Base-by-base conservation (phyloP, 768 basidiomycete species). In the Lactarius deliciosus region DNA sequence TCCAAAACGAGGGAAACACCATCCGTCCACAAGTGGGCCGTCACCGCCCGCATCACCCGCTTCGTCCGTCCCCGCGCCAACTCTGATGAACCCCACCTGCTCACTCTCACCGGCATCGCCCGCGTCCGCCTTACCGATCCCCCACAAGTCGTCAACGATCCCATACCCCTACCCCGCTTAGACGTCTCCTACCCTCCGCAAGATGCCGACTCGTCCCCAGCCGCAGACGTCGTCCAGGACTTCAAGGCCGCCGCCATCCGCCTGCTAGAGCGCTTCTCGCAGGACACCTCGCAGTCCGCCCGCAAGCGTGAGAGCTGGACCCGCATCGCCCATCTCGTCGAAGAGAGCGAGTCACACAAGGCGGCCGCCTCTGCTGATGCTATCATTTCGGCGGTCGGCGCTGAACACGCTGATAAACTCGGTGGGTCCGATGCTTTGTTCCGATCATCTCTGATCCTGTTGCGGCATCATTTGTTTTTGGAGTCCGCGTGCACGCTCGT, bases 321-420 rank as follows among this genome's bases (percentile, higher is more conserved):
- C 72, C 89, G 87, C 76, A 85, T 91, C 61, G 81, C 87, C 3
- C 78, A 77, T 38, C 88, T 92, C 84, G 79, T 92, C 11, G 90
- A 92, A 66, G 89, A 93, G 43, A 81, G 88, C 18, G 82, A 86
- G 0, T 82, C 84, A 69, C 81, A 83, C 10, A 79, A 85, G 34
- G 84, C 87, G 0, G 82, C 86, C 4, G 90, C 88, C 88, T 85
- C 86, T 92, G 82, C 90, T 0, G 91, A 93, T 72, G 85, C 91
- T 15, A 81, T 93, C 40, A 81, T 92, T 18, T 82, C 87, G 11
- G 74, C 76, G n/a, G 76, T 88, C 22, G 83, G 85, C 60, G 83
- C 81, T 3, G 89, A 89, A 61, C 89, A 89, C 69, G 77, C 77
- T 3, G 91, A 93, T 74, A 90, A 87, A 74, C 81, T 92, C 18